Conservation (phyloP, 345 rosid genomes). For the Syzygium aqueum region DNA sequence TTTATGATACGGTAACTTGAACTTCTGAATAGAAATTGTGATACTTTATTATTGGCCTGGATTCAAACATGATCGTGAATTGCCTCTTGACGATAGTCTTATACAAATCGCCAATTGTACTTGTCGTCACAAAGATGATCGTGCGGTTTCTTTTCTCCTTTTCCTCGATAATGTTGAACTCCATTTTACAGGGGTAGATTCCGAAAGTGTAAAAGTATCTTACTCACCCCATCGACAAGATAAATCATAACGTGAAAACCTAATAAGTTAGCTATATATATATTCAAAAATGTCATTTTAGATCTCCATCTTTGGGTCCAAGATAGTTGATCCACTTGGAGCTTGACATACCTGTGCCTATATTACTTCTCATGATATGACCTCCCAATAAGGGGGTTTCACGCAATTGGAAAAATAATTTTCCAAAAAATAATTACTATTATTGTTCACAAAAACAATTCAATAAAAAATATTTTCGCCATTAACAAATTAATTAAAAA, state of each 20-base stretch:
- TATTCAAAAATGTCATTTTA: not conserved
- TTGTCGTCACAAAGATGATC: not conserved
- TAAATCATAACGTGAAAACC: not conserved
- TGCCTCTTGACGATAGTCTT: not conserved
- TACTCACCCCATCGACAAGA: not conserved
- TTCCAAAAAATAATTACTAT: not conserved
- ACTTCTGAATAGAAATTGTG: not conserved
- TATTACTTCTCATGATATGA: not conserved
- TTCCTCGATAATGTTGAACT: not conserved
- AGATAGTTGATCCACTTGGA: no score
- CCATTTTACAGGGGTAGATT: not conserved
- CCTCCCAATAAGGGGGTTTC: not conserved
- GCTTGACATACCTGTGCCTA: not conserved
- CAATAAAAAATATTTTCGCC: not conserved
- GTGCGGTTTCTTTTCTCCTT: not conserved
- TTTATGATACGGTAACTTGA: not conserved
- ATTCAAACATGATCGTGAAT: not conserved
- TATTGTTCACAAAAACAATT: not conserved
- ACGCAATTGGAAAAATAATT: rapidly evolving
- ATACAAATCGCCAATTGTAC: not conserved
- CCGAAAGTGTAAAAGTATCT: not conserved
- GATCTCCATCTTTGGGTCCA: no score
- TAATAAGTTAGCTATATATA: not conserved
- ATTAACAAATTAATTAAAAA: no score
- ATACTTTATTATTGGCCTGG: not conserved